Conservation (phyloP, 73 alveolate species). For the Diophrys sp. region DNA sequence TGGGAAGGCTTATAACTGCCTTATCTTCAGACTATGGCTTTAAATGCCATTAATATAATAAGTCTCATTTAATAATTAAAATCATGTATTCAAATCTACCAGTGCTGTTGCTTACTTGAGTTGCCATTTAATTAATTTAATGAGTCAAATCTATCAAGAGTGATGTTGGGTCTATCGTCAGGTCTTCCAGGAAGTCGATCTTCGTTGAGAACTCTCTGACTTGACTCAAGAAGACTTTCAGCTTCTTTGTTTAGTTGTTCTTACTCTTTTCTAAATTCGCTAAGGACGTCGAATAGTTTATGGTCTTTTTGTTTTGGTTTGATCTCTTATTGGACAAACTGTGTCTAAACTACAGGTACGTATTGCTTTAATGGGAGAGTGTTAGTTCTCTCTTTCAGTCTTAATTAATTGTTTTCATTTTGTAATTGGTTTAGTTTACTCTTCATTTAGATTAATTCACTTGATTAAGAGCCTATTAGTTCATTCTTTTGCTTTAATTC, state of each 20-base stretch:
- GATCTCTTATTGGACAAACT: not conserved
- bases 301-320: not conserved
- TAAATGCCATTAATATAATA: no score
- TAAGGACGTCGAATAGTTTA: not conserved
- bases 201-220: not conserved
- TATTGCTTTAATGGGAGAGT: not conserved
- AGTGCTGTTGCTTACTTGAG: no score
- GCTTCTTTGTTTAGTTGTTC: not conserved
- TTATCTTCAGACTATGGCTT: no score
- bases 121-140: no score
- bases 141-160: not conserved
- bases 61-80: no score
- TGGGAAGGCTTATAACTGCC: no score
- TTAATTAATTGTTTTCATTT: constrained; percentile 8
- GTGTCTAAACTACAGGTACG: not conserved
- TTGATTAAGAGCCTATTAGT: not conserved
- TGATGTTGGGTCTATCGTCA: not conserved
- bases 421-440: not conserved
- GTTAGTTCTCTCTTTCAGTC: not conserved
- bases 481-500: constrained; percentile 19
- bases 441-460: constrained; percentile 11
- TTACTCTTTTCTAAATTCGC: not conserved
- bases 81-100: no score
- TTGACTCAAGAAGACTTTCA: not conserved
- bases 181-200: no score